Base-by-base conservation (phyloP, 2,329 filamentous ascomycete species). In the Rutstroemia sydowiana region DNA sequence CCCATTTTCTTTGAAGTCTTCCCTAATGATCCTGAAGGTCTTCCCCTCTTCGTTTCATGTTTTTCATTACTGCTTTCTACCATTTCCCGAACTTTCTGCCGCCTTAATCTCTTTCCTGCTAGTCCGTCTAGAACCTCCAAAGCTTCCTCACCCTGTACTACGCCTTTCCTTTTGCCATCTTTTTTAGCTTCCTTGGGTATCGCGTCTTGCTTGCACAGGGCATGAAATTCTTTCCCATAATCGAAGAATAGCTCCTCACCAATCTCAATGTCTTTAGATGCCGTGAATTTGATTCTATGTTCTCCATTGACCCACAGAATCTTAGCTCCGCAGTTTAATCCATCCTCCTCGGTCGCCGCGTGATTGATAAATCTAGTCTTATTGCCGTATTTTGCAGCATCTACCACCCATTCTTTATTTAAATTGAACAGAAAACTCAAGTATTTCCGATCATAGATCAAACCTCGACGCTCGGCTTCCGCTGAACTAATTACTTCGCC, bases 311-410 rank as follows among this genome's bases (percentile, higher is more conserved):
- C 87, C 46, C 88, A 79, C 14, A 85, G 68, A 48, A 88, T 84
- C 53, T 79, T 78, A 1, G 86, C 78, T 57, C 83, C 81, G 63
- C 83, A 82, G 49, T 85, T 86, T 65, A 57, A 71, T 31, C 77
- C 74, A 2, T 76, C 73, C 14, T 83, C 81, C 59, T 89, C 72
- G 44, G 75, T 72, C 1, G 75, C 74, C 13, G 85, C 83, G 61
- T 92, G 87, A 66, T 95, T 93, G 66, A 93, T 88, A 68, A 90
- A 93, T 3, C 88, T 81, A 43, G 85, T 84, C 57, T 91, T 82
- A 65, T 92, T 93, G 45, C 88, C 88, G 57, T 85, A 85, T 39
- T 82, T 81, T 18, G 85, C 87, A 6, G 83, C 84, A 63, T 93
- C 88, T 16, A 93, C 70, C 31, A 73, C 72, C 65, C 62, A 63